Evolutionary conservation across 352 stramenopile species (phyloP), one percentile per base, ranked within the genome.

Genomic region (Phytophthora syringae): DNA sequence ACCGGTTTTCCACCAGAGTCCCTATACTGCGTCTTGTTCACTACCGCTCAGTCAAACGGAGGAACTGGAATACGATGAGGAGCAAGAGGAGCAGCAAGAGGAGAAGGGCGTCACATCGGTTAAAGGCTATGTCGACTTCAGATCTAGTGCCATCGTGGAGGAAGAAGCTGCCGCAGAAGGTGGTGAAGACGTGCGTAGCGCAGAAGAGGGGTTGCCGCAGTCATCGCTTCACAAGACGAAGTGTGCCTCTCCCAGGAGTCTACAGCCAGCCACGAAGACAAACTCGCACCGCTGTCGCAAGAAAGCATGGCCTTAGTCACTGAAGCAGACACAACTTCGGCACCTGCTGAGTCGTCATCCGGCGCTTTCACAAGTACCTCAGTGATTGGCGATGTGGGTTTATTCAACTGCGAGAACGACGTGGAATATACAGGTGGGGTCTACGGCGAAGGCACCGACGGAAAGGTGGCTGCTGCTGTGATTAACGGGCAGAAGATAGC

Each of bases 401-500:
- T 95, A 27, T 95, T 95, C 67, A 95, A 95, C 56, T 95, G 86
- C 44, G 82, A 92, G 45, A 60, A 60, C 7, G 86, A 95, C 36
- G 86, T 91, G 20, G 84, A 95, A 63, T 95, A 89, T 55, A 90
- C 86, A 11, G 86, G 86, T 43, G 84, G 86, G 13, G 73, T 93
- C 24, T 95, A 95, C 51, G 86, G 86, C 30, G 86, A 95, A 89
- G 86, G 86, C 20, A 95, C 86, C 0, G 86, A 95, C 47, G 86
- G 86, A 27, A 92, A 92, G 50, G 86, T 95, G 30, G 80, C 75
- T 7, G 86, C 86, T 16, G 84, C 83, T 15, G 85, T 90, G 52
- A 88, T 95, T 28, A 74, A 82, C 16, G 86, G 84, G 0, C 86
- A 93, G 20, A 95, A 95, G 55, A 72, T 95, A 20, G 86, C 86